Conservation (phyloP, 495 filamentous ascomycete species). For the Penicillium nucicola region DNA sequence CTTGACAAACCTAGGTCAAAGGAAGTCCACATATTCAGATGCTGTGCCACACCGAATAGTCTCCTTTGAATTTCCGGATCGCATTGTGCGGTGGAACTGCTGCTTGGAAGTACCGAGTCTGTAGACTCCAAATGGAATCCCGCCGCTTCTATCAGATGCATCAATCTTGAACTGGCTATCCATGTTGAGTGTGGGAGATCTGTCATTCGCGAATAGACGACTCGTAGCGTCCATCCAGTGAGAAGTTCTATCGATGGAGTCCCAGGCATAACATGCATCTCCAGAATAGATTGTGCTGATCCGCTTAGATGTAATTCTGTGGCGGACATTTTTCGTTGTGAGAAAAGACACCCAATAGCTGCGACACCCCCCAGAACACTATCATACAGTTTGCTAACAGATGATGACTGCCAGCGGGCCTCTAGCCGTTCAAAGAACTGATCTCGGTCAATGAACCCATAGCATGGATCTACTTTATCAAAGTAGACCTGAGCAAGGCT, state of each 20-base stretch:
- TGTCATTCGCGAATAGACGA: slow-evolving; percentile 46
- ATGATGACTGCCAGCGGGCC: slow-evolving; percentile 27
- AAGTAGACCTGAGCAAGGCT: slow-evolving; percentile 43
- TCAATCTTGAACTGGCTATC: slow-evolving; percentile 47
- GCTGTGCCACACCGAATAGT: slow-evolving; percentile 40
- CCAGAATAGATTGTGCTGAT: slow-evolving; percentile 32
- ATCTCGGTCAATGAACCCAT: slow-evolving; percentile 43
- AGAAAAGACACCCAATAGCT: slow-evolving; percentile 44
- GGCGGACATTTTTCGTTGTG: slow-evolving; percentile 18
- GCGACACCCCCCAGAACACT: slow-evolving; percentile 40
- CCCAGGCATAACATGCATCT: slow-evolving; percentile 18
- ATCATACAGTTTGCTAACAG: slow-evolving; percentile 28
- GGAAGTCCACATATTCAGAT: slow-evolving; percentile 44
- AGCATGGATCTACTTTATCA: slow-evolving; percentile 42
- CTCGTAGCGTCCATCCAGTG: slow-evolving; percentile 43
- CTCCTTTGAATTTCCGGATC: slow-evolving; percentile 34
- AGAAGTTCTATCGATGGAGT: slow-evolving; percentile 32
- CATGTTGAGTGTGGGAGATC: slow-evolving; percentile 45
- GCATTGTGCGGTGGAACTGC: slow-evolving; percentile 2
- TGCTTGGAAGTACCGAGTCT: slow-evolving; percentile 13
- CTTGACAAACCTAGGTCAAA: slow-evolving; percentile 50
- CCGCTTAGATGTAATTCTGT: slow-evolving; percentile 37
- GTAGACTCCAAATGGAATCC: slow-evolving; percentile 40
- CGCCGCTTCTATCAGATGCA: slow-evolving; percentile 51
- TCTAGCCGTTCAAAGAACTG: slow-evolving; percentile 27